phyloP scores from a whole-genome alignment of 805 yeast species.

The Kuraishia ogatae region DNA sequence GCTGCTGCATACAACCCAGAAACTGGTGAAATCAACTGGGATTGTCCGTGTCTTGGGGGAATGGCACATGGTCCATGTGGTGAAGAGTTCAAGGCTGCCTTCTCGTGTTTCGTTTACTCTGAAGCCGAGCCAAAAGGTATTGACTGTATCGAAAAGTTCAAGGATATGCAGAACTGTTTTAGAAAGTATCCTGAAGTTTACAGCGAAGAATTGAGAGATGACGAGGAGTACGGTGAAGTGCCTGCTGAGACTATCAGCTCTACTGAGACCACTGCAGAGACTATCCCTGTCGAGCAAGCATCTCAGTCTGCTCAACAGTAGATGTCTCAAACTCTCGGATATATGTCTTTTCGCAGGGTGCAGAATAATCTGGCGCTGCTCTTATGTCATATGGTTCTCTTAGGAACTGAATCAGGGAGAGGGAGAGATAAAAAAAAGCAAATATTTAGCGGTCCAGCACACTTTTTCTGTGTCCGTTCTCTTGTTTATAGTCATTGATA shows the following conservation, averaged over 20 bases:
- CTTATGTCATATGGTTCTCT: too few relatives aligned
- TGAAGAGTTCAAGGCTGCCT: conserved; percentile 88
- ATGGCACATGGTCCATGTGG: conserved; percentile 99
- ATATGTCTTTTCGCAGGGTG: too few relatives aligned
- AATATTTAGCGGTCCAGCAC: not conserved
- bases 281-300: not conserved
- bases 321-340: too few relatives aligned
- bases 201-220: conserved; percentile 84
- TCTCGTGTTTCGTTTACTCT: conserved; percentile 90
- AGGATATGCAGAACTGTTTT: conserved; percentile 91
- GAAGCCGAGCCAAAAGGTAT: conserved; percentile 94
- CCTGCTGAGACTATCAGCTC: conserved; percentile 5
- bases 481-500: not conserved
- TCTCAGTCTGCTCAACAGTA: not conserved
- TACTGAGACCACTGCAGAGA: not conserved
- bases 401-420: too few relatives aligned
- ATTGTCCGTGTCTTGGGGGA: conserved; percentile 98
- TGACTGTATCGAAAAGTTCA: conserved; percentile 88
- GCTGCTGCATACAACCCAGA: conserved; percentile 87
- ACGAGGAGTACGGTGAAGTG: conserved; percentile 37
- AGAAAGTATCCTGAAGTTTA: conserved; percentile 87
- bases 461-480: not conserved
- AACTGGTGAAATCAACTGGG: conserved; percentile 99
- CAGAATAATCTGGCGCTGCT: too few relatives aligned
- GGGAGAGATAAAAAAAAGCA: too few relatives aligned